Conservation (phyloP, 768 basidiomycete species). For the Kondoa malvinella region DNA sequence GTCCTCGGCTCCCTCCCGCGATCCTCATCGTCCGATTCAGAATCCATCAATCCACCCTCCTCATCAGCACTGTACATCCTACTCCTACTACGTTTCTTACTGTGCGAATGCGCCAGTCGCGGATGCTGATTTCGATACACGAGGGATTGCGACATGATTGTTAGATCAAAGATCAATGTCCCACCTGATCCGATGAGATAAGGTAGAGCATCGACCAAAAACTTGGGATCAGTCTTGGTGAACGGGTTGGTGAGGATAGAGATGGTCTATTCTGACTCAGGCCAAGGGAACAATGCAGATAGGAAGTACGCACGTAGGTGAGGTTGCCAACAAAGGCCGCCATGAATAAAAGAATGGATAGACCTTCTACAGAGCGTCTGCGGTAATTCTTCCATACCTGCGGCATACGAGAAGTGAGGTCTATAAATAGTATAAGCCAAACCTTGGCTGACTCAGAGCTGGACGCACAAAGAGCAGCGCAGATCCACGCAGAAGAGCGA, state of each 20-base stretch:
- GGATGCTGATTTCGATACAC: conserved; percentile 39
- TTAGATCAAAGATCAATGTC: conserved; percentile 79
- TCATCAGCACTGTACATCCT: background rate
- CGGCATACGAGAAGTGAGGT: conserved; percentile 80
- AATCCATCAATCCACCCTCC: background rate
- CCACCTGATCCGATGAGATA: conserved; percentile 85
- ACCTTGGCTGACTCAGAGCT: background rate
- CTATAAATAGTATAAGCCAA: background rate
- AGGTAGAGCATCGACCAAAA: conserved; percentile 23
- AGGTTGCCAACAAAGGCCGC: conserved; percentile 86
- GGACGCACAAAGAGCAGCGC: conserved; percentile 51
- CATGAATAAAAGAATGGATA: conserved; percentile 82
- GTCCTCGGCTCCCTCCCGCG: too few species aligned
- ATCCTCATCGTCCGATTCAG: too few species aligned
- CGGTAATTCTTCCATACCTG: conserved; percentile 54
- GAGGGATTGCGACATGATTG: conserved; percentile 69
- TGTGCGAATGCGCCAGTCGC: background rate
- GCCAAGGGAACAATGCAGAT: background rate
- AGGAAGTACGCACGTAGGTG: conserved; percentile 47
- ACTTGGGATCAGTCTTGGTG: conserved; percentile 26
- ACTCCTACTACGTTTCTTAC: background rate
- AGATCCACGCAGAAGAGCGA: conserved; percentile 82
- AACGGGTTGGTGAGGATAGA: conserved; percentile 70
- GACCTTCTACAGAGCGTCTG: conserved; percentile 42
- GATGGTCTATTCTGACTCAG: conserved; percentile 25